Percentiles rank a stretch among this genome's conserved stretches.
Evolutionary conservation across 129 eudicot species (phyloP).

Genomic region (Heracleum sosnowskyi): DNA sequence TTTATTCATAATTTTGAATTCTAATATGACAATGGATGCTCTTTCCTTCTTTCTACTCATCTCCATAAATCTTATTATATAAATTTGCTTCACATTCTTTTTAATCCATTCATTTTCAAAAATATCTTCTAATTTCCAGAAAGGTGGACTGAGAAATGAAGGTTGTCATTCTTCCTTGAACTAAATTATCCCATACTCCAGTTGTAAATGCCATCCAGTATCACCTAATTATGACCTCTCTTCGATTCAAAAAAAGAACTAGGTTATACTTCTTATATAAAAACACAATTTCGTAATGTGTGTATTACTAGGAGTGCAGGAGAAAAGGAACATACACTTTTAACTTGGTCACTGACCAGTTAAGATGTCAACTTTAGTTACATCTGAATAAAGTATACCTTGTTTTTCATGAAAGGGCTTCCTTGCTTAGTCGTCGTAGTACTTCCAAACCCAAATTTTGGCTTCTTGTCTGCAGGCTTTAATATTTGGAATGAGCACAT

Average conservation of each 20-base stretch:
- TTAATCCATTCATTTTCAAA: too few species aligned
- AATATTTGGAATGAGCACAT: slow-evolving; percentile 75
- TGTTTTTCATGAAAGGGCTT: slow-evolving; percentile 23
- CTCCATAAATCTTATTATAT: not conserved
- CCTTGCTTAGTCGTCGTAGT: slow-evolving; percentile 49
- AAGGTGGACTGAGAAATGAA: not conserved
- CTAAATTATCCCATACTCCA: not conserved
- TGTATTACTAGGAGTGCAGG: not conserved
- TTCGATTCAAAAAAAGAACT: not conserved
- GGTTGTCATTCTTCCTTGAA: not conserved
- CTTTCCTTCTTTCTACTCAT: not conserved
- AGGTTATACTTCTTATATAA: not conserved
- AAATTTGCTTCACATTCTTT: not conserved
- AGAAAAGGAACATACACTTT: not conserved
- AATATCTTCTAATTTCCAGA: not conserved
- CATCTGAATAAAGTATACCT: slow-evolving; percentile 14
- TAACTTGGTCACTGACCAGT: not conserved
- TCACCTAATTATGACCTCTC: not conserved
- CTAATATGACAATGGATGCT: not conserved
- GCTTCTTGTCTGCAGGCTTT: slow-evolving; percentile 73
- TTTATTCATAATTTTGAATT: not conserved
- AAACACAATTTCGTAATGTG: not conserved
- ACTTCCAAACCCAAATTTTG: slow-evolving; percentile 60
- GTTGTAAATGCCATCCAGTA: not conserved
- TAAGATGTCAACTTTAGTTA: not conserved